Evolutionary conservation across 2,329 filamentous ascomycete genomes (phyloP).

Genomic region (Colletotrichum salicis): DNA sequence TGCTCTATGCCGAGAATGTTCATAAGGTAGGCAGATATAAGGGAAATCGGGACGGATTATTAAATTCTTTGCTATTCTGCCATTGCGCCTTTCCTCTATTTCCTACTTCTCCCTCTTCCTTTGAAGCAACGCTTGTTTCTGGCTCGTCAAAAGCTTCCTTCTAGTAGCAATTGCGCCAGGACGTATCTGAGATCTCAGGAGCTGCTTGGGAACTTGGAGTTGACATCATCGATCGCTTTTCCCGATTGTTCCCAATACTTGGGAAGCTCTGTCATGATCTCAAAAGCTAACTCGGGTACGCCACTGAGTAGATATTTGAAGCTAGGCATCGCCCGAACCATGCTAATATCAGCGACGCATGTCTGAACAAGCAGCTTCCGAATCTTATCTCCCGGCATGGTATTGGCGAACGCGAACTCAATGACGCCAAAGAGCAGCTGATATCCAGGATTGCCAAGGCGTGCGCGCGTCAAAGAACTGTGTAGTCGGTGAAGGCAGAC

Average conservation of each 20-base stretch:
- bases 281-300: not conserved
- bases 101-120: not conserved
- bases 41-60: no score
- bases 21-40: no score
- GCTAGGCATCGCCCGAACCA: not conserved
- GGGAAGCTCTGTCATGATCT: not conserved
- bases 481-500: not conserved
- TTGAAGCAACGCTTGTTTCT: not conserved
- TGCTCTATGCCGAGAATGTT: no score
- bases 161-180: not conserved
- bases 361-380: conserved; percentile 4
- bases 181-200: no score
- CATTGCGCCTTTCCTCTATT: not conserved
- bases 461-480: not conserved
- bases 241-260: not conserved
- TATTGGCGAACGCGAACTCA: not conserved
- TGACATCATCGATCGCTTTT: not conserved
- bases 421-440: not conserved
- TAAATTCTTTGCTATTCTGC: not conserved
- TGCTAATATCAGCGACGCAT: not conserved
- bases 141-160: not conserved
- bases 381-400: not conserved
- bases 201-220: not conserved
- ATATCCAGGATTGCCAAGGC: not conserved
- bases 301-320: not conserved